phyloP scores from a whole-genome alignment of 768 basidiomycete species.

The Trametes cubensis region DNA sequence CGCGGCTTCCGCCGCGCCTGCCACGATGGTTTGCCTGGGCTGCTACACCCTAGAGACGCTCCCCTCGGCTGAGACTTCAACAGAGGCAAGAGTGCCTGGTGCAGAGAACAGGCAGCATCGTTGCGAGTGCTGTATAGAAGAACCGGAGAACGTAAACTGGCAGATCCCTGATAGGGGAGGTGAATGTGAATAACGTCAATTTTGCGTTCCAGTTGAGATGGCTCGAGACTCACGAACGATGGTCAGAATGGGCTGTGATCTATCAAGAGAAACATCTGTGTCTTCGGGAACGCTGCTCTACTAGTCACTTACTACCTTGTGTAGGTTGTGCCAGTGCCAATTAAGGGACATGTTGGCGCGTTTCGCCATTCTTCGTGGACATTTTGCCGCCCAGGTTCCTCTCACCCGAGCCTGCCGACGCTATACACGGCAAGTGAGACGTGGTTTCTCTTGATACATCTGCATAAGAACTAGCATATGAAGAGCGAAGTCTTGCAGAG shows the following conservation, averaged over 20 bases:
- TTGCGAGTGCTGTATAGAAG: conserved; percentile 29
- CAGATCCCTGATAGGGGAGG: conserved; percentile 24
- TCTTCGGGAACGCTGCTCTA: conserved; percentile 27
- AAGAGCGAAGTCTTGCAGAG: no score
- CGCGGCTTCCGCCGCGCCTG: conserved; percentile 34
- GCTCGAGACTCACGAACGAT: conserved; percentile 30
- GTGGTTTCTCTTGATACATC: neutral
- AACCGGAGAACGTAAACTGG: conserved; percentile 33
- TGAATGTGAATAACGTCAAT: no score
- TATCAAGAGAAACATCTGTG: conserved; percentile 34
- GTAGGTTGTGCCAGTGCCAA: conserved; percentile 5
- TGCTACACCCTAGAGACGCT: conserved; percentile 32
- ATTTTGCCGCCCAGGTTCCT: conserved; percentile 8
- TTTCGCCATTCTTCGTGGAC: conserved; percentile 29
- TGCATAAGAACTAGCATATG: neutral
- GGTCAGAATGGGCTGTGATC: conserved; percentile 34
- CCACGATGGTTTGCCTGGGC: conserved; percentile 37
- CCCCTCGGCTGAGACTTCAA: conserved; percentile 33
- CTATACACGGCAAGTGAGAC: no score
- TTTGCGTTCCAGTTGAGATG: no score
- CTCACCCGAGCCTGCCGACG: no score
- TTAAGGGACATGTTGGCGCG: no score
- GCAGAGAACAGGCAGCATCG: conserved; percentile 32
- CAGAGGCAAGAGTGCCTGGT: conserved; percentile 35
- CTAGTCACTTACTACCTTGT: conserved; percentile 21